A percentile compares a stretch with the other conserved stretches of the same genome.
These are phyloP conservation scores for Hypoxylon sp. DNA, from an alignment of 2,329 filamentous ascomycete species.

Conservation along the genomic window DNA sequence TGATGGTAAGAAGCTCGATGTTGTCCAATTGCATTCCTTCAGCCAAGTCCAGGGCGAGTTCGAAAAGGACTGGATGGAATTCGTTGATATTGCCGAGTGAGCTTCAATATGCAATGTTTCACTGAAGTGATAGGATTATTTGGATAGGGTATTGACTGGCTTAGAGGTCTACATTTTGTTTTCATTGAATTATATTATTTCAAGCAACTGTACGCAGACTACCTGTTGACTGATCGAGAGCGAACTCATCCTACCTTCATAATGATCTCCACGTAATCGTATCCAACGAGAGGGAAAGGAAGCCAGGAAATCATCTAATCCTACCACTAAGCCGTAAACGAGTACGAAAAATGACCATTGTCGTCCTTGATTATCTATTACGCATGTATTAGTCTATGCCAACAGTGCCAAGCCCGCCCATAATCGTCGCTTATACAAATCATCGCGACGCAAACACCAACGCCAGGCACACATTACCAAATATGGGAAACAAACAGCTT, in stretches of 20 bases:
- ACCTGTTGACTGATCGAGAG: neutral
- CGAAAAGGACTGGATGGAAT: constrained; percentile 46
- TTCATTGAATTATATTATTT: neutral
- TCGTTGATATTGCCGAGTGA: constrained; percentile 32
- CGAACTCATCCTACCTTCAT: neutral
- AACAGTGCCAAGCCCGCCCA: neutral
- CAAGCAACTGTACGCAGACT: neutral
- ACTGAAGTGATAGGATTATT: neutral
- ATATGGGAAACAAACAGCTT: neutral
- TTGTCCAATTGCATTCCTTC: constrained; percentile 48
- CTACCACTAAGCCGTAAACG: no score
- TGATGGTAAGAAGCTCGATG: constrained; percentile 47
- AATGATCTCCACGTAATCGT: neutral
- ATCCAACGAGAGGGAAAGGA: neutral
- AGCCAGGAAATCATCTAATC: neutral
- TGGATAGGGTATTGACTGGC: neutral
- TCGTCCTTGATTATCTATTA: neutral
- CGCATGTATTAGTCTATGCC: neutral
- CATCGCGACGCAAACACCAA: neutral
- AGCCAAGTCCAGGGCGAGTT: constrained; percentile 52
- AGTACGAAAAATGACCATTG: neutral
- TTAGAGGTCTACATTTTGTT: neutral
- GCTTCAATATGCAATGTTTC: neutral
- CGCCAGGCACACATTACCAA: neutral
- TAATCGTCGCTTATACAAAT: neutral